Base-by-base conservation (phyloP, 129 eudicot genomes). In the Daucus carota region DNA sequence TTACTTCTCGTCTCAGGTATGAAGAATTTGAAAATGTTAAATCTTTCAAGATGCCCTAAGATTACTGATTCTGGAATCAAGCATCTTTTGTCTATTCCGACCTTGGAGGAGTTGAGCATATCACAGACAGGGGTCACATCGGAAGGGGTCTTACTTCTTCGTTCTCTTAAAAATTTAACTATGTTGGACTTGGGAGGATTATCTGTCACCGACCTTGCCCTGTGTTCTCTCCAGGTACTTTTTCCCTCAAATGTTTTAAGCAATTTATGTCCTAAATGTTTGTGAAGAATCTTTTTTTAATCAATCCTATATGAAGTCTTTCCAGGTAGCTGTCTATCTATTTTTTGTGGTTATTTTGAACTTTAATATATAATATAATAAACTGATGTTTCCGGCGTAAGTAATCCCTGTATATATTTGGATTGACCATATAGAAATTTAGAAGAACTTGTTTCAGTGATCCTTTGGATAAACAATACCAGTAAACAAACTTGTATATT, bases 151-250 rank as follows among this genome's bases (percentile, higher is more conserved):
- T 48, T 75, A 41, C 85, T 81, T 81, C 94, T 95, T 44, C 77
- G 90, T 77, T 89, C 92, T 32, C 87, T 91, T 44, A 76, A 57
- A 76, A 84, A 87, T 54, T 76, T 95, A 78, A 82, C 84, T 9
- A 20, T 70, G 76, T 76, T 92, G 86, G 99, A 95, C 78, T 86
- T 95, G 82, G 99, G 99, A 81, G 99, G 97, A 63, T 83, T 95
- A 73, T 86, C 82, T 76, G 84, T 92, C 47, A 86, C 79, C 74
- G 99, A 95, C 73, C 43, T 3, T 14, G 89, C 91, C 54, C 88
- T 95, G 47, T 68, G 76, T 78, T 87, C 90, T 85, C 96, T 95
- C 48, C 90, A 89, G 99, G 99, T 91, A 75, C n/a, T n/a, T 22
- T 69, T 69, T 6, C 15, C 6, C 29, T 74, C 14, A 44, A 40